Percentiles rank a stretch among this genome's conserved stretches.
These are phyloP conservation scores for Fusarium sp. DNA, from an alignment of 2,329 filamentous ascomycete species.

Conservation along the genomic window DNA sequence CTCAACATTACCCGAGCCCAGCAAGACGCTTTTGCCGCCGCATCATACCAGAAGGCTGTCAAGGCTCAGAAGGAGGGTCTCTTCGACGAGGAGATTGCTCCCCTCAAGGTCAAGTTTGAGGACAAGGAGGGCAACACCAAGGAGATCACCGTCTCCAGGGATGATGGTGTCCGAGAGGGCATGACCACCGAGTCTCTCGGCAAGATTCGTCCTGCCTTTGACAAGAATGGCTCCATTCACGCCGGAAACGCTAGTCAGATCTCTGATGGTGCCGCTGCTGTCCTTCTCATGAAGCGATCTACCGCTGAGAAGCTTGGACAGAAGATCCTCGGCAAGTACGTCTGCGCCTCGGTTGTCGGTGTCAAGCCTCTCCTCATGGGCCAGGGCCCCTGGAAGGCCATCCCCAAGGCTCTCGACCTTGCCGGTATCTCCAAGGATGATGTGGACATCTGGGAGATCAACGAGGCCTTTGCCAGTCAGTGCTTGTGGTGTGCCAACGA, in stretches of 20 bases:
- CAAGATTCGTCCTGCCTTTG: slow-evolving; percentile 92
- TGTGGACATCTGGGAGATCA: slow-evolving; percentile 98
- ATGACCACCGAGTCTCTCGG: slow-evolving; percentile 88
- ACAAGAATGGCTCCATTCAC: slow-evolving; percentile 92
- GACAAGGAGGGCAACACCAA: slow-evolving; percentile 90
- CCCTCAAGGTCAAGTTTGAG: slow-evolving; percentile 85
- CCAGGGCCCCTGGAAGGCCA: slow-evolving; percentile 93
- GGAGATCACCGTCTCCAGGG: slow-evolving; percentile 82
- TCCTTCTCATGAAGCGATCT: slow-evolving; percentile 93
- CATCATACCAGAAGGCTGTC: slow-evolving; percentile 89
- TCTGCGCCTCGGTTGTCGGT: slow-evolving; percentile 84
- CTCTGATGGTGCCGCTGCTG: slow-evolving; percentile 93
- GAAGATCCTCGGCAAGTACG: slow-evolving; percentile 91
- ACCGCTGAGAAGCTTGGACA: slow-evolving; percentile 90
- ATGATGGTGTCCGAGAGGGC: slow-evolving; percentile 87
- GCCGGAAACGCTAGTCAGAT: slow-evolving; percentile 97
- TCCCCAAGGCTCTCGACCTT: slow-evolving; percentile 89
- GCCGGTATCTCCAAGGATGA: slow-evolving; percentile 88
- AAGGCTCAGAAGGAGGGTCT: slow-evolving; percentile 88
- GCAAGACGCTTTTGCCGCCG: slow-evolving; percentile 95
- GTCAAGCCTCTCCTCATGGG: slow-evolving; percentile 96
- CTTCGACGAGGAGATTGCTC: slow-evolving; percentile 91
- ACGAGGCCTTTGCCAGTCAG: slow-evolving; percentile 97
- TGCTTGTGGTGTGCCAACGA: slow-evolving; percentile 94
- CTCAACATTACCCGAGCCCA: slow-evolving; percentile 74